Conservation (phyloP, 306 rosid genomes). For the Inga laurina region DNA sequence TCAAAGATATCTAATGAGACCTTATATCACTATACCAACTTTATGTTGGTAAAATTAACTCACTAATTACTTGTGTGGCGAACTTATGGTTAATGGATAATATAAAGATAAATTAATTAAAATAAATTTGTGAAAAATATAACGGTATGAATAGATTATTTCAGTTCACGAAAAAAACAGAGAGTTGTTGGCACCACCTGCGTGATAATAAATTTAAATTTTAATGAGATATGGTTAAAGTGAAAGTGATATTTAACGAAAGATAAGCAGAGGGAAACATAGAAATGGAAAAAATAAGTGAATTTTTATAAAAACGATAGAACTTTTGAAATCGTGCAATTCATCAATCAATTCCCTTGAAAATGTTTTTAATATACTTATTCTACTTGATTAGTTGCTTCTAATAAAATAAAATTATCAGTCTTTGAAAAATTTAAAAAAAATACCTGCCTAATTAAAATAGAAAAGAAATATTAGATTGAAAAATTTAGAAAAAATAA, state of each 20-base stretch:
- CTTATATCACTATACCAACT: too few relatives aligned
- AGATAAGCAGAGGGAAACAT: not conserved
- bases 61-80: not conserved
- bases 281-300: not conserved
- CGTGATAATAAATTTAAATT: not conserved
- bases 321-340: not conserved
- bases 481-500: not conserved
- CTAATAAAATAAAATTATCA: not conserved
- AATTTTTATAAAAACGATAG: not conserved
- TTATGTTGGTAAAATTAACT: too few relatives aligned
- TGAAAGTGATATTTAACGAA: not conserved
- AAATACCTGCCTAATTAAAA: not conserved
- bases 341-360: not conserved
- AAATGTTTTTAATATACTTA: not conserved
- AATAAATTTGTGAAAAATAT: not conserved
- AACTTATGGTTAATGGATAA: not conserved
- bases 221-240: not conserved
- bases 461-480: not conserved
- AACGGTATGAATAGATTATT: not conserved
- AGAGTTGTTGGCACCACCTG: not conserved
- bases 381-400: not conserved
- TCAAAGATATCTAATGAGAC: fast-evolving
- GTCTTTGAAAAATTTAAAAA: not conserved
- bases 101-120: not conserved
- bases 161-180: not conserved